phyloP scores from a whole-genome alignment of 306 rosid genomes.

The Hippophae rhamnoides region DNA sequence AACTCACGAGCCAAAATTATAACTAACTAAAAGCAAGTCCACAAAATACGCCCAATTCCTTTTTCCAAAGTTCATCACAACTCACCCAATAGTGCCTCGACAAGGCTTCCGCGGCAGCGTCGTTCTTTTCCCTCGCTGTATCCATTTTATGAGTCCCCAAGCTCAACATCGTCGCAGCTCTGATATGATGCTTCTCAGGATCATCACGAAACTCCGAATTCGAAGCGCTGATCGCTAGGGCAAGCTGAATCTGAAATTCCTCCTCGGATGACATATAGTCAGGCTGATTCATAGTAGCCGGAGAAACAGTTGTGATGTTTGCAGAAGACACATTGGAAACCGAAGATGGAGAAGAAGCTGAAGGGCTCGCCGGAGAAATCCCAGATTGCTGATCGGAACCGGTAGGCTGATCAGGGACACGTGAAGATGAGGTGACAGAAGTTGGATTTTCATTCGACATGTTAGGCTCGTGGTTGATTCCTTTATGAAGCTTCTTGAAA shows the following conservation, averaged over 20 bases:
- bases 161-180: constrained; percentile 73
- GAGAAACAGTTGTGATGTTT: constrained; percentile 7
- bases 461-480: constrained; percentile 65
- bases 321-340: constrained; percentile 1
- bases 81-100: constrained; percentile 98
- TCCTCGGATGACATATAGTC: constrained; percentile 87
- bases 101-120: constrained; percentile 51
- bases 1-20: constrained; percentile 9
- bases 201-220: constrained; percentile 70
- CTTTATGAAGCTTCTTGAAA: constrained; percentile 97
- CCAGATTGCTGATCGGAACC: constrained; percentile 25
- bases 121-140: constrained; percentile 36
- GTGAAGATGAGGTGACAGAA: constrained; percentile 30
- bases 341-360: constrained; percentile 27
- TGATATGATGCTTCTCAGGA: constrained; percentile 96
- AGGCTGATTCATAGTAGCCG: constrained; percentile 29
- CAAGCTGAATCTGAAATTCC: constrained; percentile 94
- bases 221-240: constrained; percentile 96
- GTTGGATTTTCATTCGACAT: constrained; percentile 54
- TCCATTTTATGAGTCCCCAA: constrained; percentile 56
- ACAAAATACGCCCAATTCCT: constrained; percentile 9
- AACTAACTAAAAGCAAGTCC: constrained; percentile 10
- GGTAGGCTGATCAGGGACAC: constrained; percentile 39
- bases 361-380: constrained; percentile 34
- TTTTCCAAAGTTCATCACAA: constrained; percentile 10